Evolutionary conservation across 306 rosid species (phyloP), one percentile per base, ranked within the genome.

Genomic region (Aeschynomene evenia): DNA sequence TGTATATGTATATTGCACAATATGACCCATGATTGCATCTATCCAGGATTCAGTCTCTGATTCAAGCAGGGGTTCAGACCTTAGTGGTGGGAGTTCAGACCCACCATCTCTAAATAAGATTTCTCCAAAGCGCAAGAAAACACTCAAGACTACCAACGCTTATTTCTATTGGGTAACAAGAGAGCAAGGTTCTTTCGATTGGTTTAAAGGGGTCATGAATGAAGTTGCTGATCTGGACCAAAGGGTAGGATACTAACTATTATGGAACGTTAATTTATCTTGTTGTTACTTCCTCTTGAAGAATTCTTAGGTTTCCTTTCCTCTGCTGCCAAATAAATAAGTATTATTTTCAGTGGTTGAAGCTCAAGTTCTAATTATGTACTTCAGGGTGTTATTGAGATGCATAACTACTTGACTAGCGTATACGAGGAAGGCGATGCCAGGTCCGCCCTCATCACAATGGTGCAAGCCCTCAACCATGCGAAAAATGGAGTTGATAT

Each of bases 201-300:
- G 98, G 98, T 93, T 93, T 82, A 93, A 93, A 84, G 96, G 93
- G 68, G 96, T 93, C 36, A 93, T 93, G 98, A 90, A 93, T 73
- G 98, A 93, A 80, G 88, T 93, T 56, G 95, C 93, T 12, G 93
- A 88, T 21, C 84, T 76, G 53, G 98, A 92, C 83, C 96, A 87
- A 80, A 77, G 98, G 98, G 98, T 79, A 77, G 98, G 95, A 96
- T 79, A 67, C 45, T 45, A 20, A 34, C 20, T 84, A 77, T n/a
- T 60, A 66, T 10, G 5, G 14, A n/a, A 26, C 58, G 12, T 23
- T 39, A 26, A 14, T 13, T 73, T 72, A 33, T 29, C 18, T 50
- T 59, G 5, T 52, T 22, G 49, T 58, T 23, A 58, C 63, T 78
- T 43, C 49, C 37, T 52, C 46, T 16, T 20, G 48, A 22, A 51